Conservation (phyloP, 192 early-diverging fungal genomes). For the Podila epicladia region DNA sequence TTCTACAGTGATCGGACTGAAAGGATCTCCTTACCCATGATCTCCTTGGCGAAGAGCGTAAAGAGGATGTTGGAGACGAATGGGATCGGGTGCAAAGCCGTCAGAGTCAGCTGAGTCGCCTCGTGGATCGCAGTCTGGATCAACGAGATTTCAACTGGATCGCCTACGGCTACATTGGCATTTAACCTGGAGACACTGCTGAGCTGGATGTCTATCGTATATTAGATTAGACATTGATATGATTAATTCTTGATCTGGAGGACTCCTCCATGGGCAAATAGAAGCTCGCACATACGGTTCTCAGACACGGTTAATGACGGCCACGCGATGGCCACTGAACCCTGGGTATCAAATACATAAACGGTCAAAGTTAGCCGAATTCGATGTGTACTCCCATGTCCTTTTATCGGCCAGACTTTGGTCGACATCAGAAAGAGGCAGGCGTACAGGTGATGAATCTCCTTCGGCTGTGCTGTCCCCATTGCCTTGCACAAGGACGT, state of each 20-base stretch:
- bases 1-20: too few species aligned
- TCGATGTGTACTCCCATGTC: not conserved
- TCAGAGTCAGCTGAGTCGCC: conserved; percentile 55
- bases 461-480: not conserved
- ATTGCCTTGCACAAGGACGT: conserved; percentile 28
- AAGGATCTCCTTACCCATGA: conserved; percentile 58
- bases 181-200: conserved; percentile 55
- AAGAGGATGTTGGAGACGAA: conserved; percentile 61
- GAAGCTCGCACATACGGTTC: conserved; percentile 39
- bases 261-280: not conserved
- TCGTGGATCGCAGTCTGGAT: conserved; percentile 40
- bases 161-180: conserved; percentile 59
- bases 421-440: not conserved
- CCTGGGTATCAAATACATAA: conserved; percentile 10
- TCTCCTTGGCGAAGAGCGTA: conserved; percentile 66
- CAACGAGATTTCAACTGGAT: conserved; percentile 34
- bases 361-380: not conserved
- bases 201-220: conserved; percentile 59
- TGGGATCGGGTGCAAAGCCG: conserved; percentile 35
- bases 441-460: conserved; percentile 1
- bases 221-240: not conserved
- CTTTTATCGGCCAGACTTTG: not conserved
- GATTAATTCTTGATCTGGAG: not conserved
- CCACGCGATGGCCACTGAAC: conserved; percentile 65
- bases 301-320: conserved; percentile 57